Evolutionary conservation across 169 alveolate genomes (phyloP), one percentile per base, ranked within the genome.

Genomic region (Cryptosporidium andersoni): DNA sequence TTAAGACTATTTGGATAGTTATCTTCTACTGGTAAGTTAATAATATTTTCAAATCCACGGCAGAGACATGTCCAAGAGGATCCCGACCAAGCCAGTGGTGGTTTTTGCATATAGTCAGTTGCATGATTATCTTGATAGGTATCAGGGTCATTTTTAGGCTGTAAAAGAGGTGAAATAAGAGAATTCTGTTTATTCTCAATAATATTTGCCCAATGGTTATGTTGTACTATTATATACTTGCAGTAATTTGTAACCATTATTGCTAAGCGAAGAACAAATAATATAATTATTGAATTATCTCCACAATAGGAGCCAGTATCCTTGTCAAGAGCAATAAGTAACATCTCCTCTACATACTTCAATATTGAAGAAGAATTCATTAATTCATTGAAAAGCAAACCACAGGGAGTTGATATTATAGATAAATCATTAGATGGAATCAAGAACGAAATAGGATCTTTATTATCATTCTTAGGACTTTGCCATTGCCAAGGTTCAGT

Each of bases 301-400:
- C 55, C 68, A 4, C 81, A 62, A 64, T 55, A 65, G 45, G 81
- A 39, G 37, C 92, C 92, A 37, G 92, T 88, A 55, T 88, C 89
- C 12, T 68, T 81, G 47, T 88, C 92, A 5, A 88, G 11, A 25
- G 90, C 90, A 47, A 81, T 68, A 48, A 64, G 82, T 66, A 88
- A 65, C n/a, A 88, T 40, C 36, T 62, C 82, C 39, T 43, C 90
- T 37, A 88, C 66, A 4, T 81, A 66, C 12, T 56, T 49, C 25
- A 90, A 80, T 14, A 90, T 65, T 12, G 90, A 66, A 43, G 82
- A 64, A 12, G 94, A 88, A 55, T 55, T 68, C 53, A 82, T 64
- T 51, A 93, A 63, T 81, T 93, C 96, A 64, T 93, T 93, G 51
- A 91, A 90, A 60, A 93, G 80, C 39, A 93, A 88, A 3, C 96